A percentile compares a stretch with the other conserved stretches of the same genome.
Conservation (phyloP, 805 yeast species). For the Kodamaea fukazawae region DNA sequence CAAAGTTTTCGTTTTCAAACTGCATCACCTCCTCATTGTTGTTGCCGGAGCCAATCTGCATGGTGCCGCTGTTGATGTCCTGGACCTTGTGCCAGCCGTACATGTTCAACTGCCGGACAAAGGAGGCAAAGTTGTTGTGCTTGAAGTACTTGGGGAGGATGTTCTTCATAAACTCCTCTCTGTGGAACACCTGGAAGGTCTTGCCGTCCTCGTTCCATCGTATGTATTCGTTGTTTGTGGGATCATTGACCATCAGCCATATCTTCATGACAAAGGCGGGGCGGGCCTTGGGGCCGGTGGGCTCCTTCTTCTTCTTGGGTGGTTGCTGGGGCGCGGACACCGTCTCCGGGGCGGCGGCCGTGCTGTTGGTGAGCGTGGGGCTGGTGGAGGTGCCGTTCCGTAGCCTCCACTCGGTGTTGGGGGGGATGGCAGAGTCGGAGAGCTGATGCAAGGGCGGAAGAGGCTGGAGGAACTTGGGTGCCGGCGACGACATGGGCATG, state of each 20-base stretch:
- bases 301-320: slow-evolving; percentile 30
- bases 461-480: slow-evolving; percentile 12
- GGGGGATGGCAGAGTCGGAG: slow-evolving; percentile 29
- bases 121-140: slow-evolving; percentile 91
- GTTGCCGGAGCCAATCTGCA: slow-evolving; percentile 31
- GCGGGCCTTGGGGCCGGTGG: slow-evolving; percentile 48
- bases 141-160: slow-evolving; percentile 91
- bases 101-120: slow-evolving; percentile 96
- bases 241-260: slow-evolving; percentile 94
- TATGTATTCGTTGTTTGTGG: slow-evolving; percentile 63
- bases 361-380: background rate
- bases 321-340: slow-evolving; percentile 1
- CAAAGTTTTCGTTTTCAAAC: slow-evolving; percentile 79
- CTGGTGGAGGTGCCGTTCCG: background rate
- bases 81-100: slow-evolving; percentile 99
- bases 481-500: slow-evolving; percentile 4
- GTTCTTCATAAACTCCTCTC: slow-evolving; percentile 79
- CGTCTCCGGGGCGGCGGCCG: background rate
- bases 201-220: slow-evolving; percentile 85
- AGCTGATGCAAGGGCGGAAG: slow-evolving; percentile 31
- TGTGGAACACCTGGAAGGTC: slow-evolving; percentile 77
- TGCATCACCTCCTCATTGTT: slow-evolving; percentile 78
- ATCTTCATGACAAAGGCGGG: slow-evolving; percentile 92
- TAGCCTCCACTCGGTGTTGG: slow-evolving; percentile 19
- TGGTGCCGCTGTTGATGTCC: slow-evolving; percentile 77